Percentiles rank a stretch among this genome's conserved stretches.
Evolutionary conservation across 1,284 basidiomycete genomes (phyloP).

Genomic region (Ganoderma sinense): DNA sequence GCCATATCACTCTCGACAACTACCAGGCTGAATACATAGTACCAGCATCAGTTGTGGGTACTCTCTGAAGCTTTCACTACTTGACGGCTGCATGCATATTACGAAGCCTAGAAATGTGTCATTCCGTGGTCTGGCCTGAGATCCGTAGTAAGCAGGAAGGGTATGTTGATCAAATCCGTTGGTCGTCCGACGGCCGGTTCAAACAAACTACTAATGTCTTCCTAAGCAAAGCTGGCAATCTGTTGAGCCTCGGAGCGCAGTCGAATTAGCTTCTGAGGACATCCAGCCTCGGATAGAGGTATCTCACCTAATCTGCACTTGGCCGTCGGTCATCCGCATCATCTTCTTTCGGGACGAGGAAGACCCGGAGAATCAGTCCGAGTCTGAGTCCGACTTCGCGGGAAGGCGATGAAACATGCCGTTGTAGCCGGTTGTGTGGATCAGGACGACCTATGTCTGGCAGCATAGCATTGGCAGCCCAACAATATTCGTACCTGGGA

Average conservation of each 20-base stretch:
- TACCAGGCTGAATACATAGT: no score
- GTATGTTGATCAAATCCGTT: not conserved
- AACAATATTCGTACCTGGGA: no score
- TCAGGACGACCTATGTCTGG: not conserved
- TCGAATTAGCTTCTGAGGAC: not conserved
- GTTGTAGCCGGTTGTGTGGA: not conserved
- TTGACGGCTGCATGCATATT: not conserved
- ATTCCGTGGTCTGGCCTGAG: not conserved
- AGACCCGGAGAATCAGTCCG: no score
- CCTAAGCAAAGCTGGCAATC: not conserved
- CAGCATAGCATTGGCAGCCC: no score
- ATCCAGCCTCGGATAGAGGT: not conserved
- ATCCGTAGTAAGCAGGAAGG: not conserved
- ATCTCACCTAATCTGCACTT: not conserved
- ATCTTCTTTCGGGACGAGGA: no score
- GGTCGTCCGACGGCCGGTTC: not conserved
- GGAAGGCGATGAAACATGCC: not conserved
- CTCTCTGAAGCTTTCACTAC: not conserved
- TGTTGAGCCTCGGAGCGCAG: not conserved
- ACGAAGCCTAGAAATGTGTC: not conserved
- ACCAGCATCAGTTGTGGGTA: no score
- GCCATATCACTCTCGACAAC: no score
- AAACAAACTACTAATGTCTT: not conserved
- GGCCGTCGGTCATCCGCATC: not conserved
- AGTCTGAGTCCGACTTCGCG: not conserved